Base-by-base conservation (phyloP, 805 yeast genomes). In the Sugiyamaella marilandica region DNA sequence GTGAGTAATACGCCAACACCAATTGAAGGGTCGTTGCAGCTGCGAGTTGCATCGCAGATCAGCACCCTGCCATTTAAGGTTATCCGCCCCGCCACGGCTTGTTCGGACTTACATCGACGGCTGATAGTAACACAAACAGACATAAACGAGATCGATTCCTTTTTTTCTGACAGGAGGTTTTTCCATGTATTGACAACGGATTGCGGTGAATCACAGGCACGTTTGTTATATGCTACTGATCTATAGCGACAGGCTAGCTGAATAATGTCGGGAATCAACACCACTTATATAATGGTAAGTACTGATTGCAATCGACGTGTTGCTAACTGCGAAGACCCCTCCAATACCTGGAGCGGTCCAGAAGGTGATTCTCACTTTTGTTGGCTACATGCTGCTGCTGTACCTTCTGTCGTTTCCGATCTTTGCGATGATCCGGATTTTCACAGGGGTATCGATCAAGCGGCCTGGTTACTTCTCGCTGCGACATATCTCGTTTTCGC, bases 401-500 rank as follows among this genome's bases (percentile, higher is more conserved):
- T 69, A 68, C 52, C 51, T 71, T n/a, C 56, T 62, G 11, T 63
- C 74, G 29, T 67, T 71, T 24, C 66, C 66, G 49, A 45, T 69
- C 18, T 67, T 72, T 49, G 75, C 74, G 16, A 54, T 70, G 35
- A 55, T 72, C 16, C 65, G 75, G 11, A 57, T 71, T 19, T 62
- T 70, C 55, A 70, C 75, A 1, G 76, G 76, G 29, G 57, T 72
- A 44, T 70, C 74, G 29, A 68, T 72, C 56, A 71, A 69, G 56
- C 66, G 76, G 14, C 62, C 72, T 13, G 76, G 76, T 37, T 72
- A 72, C 59, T 61, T 72, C 51, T 66, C 69, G 16, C 56, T 72
- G n/a, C 61, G 73, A 24, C 68, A 70, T 54, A 60, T 72, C 26
- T 56, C 69, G 1, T 62, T 66, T 41, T 56, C 67, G 7, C 69